Evolutionary conservation across 164 flowering plant species (phyloP), one percentile per base, ranked within the genome.

Genomic region (Taxillus chinensis): DNA sequence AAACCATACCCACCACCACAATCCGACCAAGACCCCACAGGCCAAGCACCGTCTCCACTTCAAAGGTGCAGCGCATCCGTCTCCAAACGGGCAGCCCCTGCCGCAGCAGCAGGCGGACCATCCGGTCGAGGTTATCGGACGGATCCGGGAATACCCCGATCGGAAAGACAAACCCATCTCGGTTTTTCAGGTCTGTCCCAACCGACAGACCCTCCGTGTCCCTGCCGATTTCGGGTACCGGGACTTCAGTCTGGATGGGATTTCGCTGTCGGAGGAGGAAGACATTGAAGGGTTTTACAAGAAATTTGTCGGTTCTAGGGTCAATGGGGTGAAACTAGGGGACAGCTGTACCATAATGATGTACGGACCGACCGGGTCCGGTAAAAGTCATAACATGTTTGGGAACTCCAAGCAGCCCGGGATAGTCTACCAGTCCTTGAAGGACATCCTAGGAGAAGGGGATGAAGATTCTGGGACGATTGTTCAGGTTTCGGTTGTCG

Each of bases 321-420:
- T 93, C 8, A 67, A 69, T 57, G 91, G 89, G 2, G 97, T 93
- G 63, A 88, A 89, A 57, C 45, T 83, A 72, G 98, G 98, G 27
- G 83, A 72, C 1, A 93, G 89, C 55, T 93, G 98, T 49, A 93
- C 98, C 0, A 72, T 93, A 0, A 89, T 93, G 98, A 93, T 89
- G 97, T 93, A 93, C 55, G 98, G 98, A 0, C 98, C 98, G 0
- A 93, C 98, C 0, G 98, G 98, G 1, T 77, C 97, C 0, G 98
- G 97, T 12, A 93, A 93, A 77, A 93, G 98, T 61, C 89, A 90
- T 67, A 93, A 95, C 2, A 93, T 93, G 98, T 93, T 93, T 68
- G 98, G 98, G 64, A 82, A 84, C 64, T 8, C 78, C 3, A 90
- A 82, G 79, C 89, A 86, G 77, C 92, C 87, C 0, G 98, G 98